Percentiles rank a stretch among this genome's conserved stretches.
These are phyloP conservation scores for Syzygium aqueum DNA, from an alignment of 345 rosid genomes.

Conservation along the genomic window DNA sequence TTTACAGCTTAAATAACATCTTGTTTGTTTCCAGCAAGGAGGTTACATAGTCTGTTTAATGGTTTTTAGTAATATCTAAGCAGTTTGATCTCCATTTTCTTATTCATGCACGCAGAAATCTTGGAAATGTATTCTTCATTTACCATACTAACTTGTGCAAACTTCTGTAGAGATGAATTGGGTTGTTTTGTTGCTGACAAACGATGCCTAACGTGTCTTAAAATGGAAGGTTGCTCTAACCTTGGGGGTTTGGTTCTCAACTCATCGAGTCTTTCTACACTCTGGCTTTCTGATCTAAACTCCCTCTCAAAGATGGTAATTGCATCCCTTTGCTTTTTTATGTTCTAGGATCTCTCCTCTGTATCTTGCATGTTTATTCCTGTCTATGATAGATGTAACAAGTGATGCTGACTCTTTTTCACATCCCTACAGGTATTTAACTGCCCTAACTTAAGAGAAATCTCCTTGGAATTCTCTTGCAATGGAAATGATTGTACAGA, in stretches of 20 bases:
- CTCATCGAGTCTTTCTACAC: conserved; percentile 73
- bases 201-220: conserved; percentile 65
- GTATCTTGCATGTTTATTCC: not conserved
- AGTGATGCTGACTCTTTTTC: not conserved
- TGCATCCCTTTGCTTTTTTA: not conserved
- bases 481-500: conserved; percentile 76
- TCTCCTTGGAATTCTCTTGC: conserved; percentile 76
- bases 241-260: conserved; percentile 69
- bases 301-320: conserved; percentile 78
- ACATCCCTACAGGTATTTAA: conserved; percentile 43
- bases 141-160: not conserved
- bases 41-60: not conserved
- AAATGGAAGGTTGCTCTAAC: conserved; percentile 94
- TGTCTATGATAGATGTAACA: not conserved
- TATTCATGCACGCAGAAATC: not conserved
- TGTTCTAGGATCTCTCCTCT: not conserved
- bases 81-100: not conserved
- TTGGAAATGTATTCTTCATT: not conserved
- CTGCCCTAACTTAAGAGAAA: conserved; percentile 76
- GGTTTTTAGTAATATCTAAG: not conserved
- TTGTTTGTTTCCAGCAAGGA: not conserved
- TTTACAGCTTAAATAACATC: not conserved
- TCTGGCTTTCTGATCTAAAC: conserved; percentile 81
- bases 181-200: conserved; percentile 94
- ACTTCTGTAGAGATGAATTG: conserved; percentile 64